These are phyloP conservation scores for Tetradesmus obliquus DNA, from an alignment of 139 green algal genomes.

Conservation along the genomic window DNA sequence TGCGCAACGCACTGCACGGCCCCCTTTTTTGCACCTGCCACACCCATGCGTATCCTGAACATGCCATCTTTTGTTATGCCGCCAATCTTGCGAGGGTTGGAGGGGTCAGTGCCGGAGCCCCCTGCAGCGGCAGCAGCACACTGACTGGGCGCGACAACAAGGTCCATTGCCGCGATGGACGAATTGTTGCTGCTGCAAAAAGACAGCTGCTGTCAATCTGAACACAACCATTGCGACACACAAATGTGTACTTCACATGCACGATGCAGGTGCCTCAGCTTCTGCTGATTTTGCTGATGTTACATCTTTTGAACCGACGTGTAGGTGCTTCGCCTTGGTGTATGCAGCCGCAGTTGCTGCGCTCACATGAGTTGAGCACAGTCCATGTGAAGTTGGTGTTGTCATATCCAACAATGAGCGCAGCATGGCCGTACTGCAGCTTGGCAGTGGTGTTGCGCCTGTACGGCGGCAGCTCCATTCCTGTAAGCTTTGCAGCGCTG, in stretches of 20 bases:
- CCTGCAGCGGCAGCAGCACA: neutral
- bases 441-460: neutral
- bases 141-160: no score
- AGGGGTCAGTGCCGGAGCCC: neutral
- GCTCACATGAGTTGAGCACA: neutral
- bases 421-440: neutral
- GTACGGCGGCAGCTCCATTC: neutral
- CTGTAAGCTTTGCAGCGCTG: neutral
- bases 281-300: no score
- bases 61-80: neutral
- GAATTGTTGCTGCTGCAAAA: no score
- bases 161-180: no score
- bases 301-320: no score
- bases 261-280: no score
- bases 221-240: no score
- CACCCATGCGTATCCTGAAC: neutral
- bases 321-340: no score
- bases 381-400: neutral
- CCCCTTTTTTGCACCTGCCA: neutral
- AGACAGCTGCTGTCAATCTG: no score
- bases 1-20: neutral
- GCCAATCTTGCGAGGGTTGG: neutral
- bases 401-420: neutral
- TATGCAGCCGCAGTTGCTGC: neutral
- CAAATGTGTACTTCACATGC: no score